phyloP scores from a whole-genome alignment of 495 filamentous ascomycete genomes.

The Neurospora sp. region DNA sequence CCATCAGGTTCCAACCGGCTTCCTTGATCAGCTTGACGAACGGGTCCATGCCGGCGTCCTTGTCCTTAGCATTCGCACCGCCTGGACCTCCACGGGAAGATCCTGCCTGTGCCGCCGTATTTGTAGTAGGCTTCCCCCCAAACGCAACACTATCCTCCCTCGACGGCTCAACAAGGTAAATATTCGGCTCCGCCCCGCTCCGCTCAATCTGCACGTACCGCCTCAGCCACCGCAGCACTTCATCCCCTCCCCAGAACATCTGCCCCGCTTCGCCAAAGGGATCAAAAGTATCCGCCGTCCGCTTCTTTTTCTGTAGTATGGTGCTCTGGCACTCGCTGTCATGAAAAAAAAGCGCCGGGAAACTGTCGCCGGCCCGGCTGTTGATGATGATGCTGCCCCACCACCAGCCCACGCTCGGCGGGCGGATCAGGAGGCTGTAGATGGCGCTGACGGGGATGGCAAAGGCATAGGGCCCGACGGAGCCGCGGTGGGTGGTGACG shows the following conservation, averaged over 20 bases:
- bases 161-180: slow-evolving; percentile 83
- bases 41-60: slow-evolving; percentile 83
- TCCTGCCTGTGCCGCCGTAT: neutral
- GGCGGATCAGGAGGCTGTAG: slow-evolving; percentile 81
- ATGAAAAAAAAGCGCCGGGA: slow-evolving; percentile 94
- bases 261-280: slow-evolving; percentile 76
- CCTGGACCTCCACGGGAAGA: slow-evolving; percentile 18
- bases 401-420: slow-evolving; percentile 96
- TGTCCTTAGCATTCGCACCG: slow-evolving; percentile 12
- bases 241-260: slow-evolving; percentile 96
- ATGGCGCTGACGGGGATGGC: slow-evolving; percentile 84
- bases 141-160: slow-evolving; percentile 77
- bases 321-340: slow-evolving; percentile 94
- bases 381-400: slow-evolving; percentile 93
- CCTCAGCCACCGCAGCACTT: slow-evolving; percentile 84
- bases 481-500: slow-evolving; percentile 56
- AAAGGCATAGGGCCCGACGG: slow-evolving; percentile 80
- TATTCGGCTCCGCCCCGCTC: slow-evolving; percentile 71
- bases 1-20: slow-evolving; percentile 88
- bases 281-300: slow-evolving; percentile 74
- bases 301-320: slow-evolving; percentile 82
- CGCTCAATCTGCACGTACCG: slow-evolving; percentile 74
- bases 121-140: slow-evolving; percentile 45
- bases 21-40: slow-evolving; percentile 92
- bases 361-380: slow-evolving; percentile 76